Percentiles rank a stretch among this genome's conserved stretches.
Evolutionary conservation across 2,329 filamentous ascomycete genomes (phyloP).

Genomic region (Phyllosticta citriasiana): DNA sequence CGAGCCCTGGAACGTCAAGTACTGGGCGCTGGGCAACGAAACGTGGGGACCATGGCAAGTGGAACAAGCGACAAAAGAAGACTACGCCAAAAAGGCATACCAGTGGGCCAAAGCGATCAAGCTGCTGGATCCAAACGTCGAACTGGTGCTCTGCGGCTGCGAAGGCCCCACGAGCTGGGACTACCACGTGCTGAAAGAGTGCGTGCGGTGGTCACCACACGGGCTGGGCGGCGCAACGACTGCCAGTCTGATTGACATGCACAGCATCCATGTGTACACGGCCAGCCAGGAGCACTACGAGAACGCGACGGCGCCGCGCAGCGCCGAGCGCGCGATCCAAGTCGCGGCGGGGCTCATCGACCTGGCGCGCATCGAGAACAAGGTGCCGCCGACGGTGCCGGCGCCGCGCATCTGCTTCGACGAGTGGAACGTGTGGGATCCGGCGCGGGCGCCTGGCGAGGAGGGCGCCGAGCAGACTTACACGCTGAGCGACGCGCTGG

Average conservation of each 20-base stretch:
- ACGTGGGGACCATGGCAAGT: slow-evolving; percentile 60
- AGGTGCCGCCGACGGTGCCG: slow-evolving; percentile 48
- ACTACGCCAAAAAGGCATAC: slow-evolving; percentile 57
- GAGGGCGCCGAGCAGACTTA: slow-evolving; percentile 64
- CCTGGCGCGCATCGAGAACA: slow-evolving; percentile 61
- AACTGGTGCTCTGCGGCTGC: slow-evolving; percentile 65
- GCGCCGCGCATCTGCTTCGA: slow-evolving; percentile 69
- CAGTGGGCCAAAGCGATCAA: slow-evolving; percentile 66
- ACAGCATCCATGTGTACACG: slow-evolving; percentile 73
- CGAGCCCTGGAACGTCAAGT: slow-evolving; percentile 72
- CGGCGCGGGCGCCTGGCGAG: slow-evolving; percentile 58
- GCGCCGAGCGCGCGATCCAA: slow-evolving; percentile 65
- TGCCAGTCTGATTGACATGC: slow-evolving; percentile 59
- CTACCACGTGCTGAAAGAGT: slow-evolving; percentile 60
- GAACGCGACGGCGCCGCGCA: slow-evolving; percentile 47
- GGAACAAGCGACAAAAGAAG: slow-evolving; percentile 57
- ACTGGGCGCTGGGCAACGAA: slow-evolving; percentile 78
- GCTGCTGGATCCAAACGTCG: slow-evolving; percentile 58
- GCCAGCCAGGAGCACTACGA: slow-evolving; percentile 38
- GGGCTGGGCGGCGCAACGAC: slow-evolving; percentile 38
- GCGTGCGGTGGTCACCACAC: slow-evolving; percentile 44
- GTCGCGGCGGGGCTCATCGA: slow-evolving; percentile 61
- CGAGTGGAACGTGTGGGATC: slow-evolving; percentile 80
- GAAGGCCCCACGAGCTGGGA: slow-evolving; percentile 63
- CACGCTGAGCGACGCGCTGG: slow-evolving; percentile 64